Conservation (phyloP, 2,329 filamentous ascomycete species). For the Ascochyta viciae-villosae region DNA sequence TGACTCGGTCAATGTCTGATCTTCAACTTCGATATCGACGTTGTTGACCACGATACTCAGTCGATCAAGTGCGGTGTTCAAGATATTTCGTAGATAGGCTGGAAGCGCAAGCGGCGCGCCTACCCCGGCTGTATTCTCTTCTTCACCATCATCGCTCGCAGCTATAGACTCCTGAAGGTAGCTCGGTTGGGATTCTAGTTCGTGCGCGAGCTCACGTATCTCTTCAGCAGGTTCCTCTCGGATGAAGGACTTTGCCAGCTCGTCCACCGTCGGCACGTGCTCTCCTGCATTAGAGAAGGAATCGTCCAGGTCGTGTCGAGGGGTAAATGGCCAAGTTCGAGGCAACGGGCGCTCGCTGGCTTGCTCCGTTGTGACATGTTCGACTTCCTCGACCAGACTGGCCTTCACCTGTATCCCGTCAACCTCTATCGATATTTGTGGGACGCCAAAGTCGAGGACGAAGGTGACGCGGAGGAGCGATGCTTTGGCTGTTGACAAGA, state of each 20-base stretch:
- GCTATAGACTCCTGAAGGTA: constrained; percentile 67
- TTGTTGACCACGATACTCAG: constrained; percentile 70
- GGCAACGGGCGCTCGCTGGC: constrained; percentile 7
- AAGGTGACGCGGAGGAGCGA: constrained; percentile 80
- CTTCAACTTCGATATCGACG: constrained; percentile 71
- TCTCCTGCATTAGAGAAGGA: constrained; percentile 40
- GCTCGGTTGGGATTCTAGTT: constrained; percentile 68
- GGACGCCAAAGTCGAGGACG: constrained; percentile 86
- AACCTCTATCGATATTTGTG: constrained; percentile 81
- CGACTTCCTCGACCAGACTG: constrained; percentile 29
- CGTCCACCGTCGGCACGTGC: constrained; percentile 70
- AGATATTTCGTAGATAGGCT: constrained; percentile 71
- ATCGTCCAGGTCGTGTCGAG: constrained; percentile 24
- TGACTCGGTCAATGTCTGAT: constrained; percentile 56
- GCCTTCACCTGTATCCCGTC: constrained; percentile 77
- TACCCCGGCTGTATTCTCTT: constrained; percentile 69
- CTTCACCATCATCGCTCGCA: constrained; percentile 68
- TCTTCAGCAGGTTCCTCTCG: constrained; percentile 72
- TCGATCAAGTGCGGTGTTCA: constrained; percentile 77
- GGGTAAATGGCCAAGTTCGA: constrained; percentile 18
- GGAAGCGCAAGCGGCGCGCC: constrained; percentile 74
- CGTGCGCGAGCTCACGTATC: constrained; percentile 71
- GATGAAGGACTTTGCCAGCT: constrained; percentile 81
- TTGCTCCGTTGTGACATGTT: constrained; percentile 11
- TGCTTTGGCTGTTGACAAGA: constrained; percentile 76